Base-by-base conservation (phyloP, 2,329 filamentous ascomycete species). In the Pseudogymnoascus sp. region DNA sequence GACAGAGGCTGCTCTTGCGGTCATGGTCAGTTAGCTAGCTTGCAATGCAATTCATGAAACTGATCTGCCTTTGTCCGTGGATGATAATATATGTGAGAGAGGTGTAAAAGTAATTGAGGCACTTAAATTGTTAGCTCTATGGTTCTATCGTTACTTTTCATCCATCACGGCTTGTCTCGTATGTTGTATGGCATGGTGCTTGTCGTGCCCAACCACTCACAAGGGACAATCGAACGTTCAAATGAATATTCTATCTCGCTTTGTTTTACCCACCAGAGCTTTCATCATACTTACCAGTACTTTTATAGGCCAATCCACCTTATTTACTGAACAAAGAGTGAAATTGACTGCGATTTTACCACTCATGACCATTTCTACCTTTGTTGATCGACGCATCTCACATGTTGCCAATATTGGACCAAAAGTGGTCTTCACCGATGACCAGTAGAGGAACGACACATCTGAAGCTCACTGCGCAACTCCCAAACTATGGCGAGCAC, bases 21-120 rank as follows among this genome's bases (percentile, higher is more conserved):
- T 50, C 29, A 29, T 54, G 9, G 47, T 54, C 10, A 54, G 47
- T 54, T 54, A 54, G 47, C 29, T 54, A 54, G 47, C 47, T 54
- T 54, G 47, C 47, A 54, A 54, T 54, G 47, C 47, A 54, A 54
- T 54, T 54, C 47, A 54, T 54, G 47, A 54, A 54, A 54, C 47
- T 33, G 47, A 35, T 33, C 15, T 54, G 29, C 2, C 7, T 9
- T 31, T 33, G 21, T 26, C 40, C 11, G n/a, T 26, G 17, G 40
- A 44, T 10, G 40, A 13, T n/a, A 5, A 26, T 4, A 11, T 17
- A 3, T n/a, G 13, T 44, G 10, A n/a, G 24, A n/a, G 21, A 26
- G 21, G 10, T 8, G 8, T 40, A 40, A 21, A 40, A 40, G 15
- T 21, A 8, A 26, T 26, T n/a, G 10, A 7, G 40, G 11, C 2